phyloP scores from a whole-genome alignment of 805 yeast species.

The Nakazawaea sp. region DNA sequence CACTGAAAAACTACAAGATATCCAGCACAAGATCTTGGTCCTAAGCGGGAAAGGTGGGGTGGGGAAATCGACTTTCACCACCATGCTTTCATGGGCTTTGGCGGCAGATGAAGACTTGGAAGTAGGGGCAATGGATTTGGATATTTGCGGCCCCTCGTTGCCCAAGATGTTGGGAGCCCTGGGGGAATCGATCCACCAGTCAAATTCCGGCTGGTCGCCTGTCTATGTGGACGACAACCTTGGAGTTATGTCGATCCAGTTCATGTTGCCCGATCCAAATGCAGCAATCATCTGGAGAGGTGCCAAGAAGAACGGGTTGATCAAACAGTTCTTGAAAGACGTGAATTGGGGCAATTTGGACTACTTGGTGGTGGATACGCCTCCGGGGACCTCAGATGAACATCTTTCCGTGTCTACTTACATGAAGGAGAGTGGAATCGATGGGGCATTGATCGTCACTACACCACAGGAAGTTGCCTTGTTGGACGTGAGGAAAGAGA shows the following conservation, averaged over 20 bases:
- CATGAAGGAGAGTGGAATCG: conserved; percentile 84
- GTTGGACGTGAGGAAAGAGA: conserved; percentile 91
- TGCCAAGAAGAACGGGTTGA: conserved; percentile 87
- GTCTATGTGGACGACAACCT: conserved; percentile 92
- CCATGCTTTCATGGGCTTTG: conserved; percentile 95
- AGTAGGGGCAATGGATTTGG: conserved; percentile 95
- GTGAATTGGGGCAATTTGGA: conserved; percentile 93
- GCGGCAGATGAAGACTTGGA: conserved; percentile 78
- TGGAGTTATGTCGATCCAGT: conserved; percentile 93
- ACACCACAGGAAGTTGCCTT: conserved; percentile 98
- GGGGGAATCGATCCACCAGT: conserved; percentile 79
- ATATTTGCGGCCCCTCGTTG: conserved; percentile 95
- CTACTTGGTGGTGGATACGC: conserved; percentile 88
- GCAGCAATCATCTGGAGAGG: conserved; percentile 98
- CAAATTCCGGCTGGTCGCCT: conserved; percentile 94
- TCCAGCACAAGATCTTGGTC: conserved; percentile 73
- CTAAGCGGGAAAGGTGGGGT: conserved; percentile 92
- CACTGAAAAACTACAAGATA: conserved; percentile 52
- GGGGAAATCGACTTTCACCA: conserved; percentile 93
- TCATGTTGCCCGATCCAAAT: conserved; percentile 88
- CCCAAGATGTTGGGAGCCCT: conserved; percentile 93
- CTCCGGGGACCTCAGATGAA: conserved; percentile 98
- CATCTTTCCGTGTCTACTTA: conserved; percentile 86
- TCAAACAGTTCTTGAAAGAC: conserved; percentile 88
- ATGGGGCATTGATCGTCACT: conserved; percentile 91